These are phyloP conservation scores for Saturnispora dispora DNA, from an alignment of 805 yeast species.

Conservation along the genomic window DNA sequence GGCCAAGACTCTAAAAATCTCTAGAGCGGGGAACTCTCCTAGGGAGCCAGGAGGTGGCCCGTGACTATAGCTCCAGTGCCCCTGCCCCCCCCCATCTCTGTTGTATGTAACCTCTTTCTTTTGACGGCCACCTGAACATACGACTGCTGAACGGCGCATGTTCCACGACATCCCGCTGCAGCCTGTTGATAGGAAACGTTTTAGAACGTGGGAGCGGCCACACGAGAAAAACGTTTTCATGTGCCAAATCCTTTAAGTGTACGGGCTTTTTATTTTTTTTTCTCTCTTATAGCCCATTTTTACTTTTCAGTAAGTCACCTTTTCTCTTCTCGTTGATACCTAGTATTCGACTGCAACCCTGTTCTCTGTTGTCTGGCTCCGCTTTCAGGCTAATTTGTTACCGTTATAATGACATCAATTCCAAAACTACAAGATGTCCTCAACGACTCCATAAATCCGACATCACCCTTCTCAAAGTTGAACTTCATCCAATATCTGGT, in stretches of 20 bases:
- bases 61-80: too few relatives aligned
- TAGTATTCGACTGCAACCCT: too few relatives aligned
- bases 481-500: constrained; percentile 24
- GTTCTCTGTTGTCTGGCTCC: not conserved
- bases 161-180: not conserved
- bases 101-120: too few relatives aligned
- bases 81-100: too few relatives aligned
- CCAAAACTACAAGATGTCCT: constrained; percentile 26
- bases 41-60: too few relatives aligned
- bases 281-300: not conserved
- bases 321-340: too few relatives aligned
- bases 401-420: constrained; percentile 1
- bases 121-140: not conserved
- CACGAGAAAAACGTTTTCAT: not conserved
- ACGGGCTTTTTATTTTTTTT: not conserved
- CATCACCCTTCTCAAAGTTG: constrained; percentile 18
- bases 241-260: not conserved
- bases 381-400: not conserved
- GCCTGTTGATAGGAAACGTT: not conserved
- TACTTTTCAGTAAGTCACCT: not conserved
- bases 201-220: not conserved
- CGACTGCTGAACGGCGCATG: not conserved
- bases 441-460: constrained; percentile 18
- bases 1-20: not conserved
- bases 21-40: not conserved